Conservation (phyloP, 208 protist genomes). For the Acanthamoeba castellanii region DNA sequence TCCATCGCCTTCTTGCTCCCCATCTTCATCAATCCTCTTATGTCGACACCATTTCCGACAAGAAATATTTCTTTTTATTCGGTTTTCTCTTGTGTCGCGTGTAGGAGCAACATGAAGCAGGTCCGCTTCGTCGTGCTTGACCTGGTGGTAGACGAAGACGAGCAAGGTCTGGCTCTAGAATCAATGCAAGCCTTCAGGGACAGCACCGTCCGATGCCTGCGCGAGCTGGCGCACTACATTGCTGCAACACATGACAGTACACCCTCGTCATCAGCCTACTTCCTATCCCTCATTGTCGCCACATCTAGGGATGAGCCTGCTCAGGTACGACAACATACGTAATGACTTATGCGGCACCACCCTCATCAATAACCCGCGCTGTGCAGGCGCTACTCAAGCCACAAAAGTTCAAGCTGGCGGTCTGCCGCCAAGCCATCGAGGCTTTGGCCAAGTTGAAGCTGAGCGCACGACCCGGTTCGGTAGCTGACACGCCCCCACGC, state of each 20-base stretch:
- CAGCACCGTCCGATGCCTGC: neutral
- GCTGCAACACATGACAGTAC: neutral
- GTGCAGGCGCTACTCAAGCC: conserved; percentile 13
- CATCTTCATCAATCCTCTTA: too few relatives aligned
- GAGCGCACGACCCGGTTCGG: too few relatives aligned
- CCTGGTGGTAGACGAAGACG: neutral
- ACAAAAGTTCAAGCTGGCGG: neutral
- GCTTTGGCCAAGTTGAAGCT: neutral
- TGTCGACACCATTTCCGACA: too few relatives aligned
- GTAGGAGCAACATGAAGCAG: neutral
- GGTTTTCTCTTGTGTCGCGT: neutral
- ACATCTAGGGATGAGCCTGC: neutral
- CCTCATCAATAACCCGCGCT: neutral
- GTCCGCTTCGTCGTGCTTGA: conserved; percentile 5
- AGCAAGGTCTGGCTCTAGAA: neutral
- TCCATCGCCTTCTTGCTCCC: neutral
- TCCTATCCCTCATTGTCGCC: neutral
- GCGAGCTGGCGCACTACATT: neutral
- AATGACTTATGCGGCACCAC: neutral
- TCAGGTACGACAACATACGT: neutral
- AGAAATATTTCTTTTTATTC: too few relatives aligned
- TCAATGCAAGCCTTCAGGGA: neutral
- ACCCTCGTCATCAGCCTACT: neutral
- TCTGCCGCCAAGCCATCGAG: neutral
- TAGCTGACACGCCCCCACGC: too few relatives aligned